A percentile compares a stretch with the other conserved stretches of the same genome.
Evolutionary conservation across 2,329 filamentous ascomycete genomes (phyloP).

Genomic region (Coniosporium tulheliwenetii): DNA sequence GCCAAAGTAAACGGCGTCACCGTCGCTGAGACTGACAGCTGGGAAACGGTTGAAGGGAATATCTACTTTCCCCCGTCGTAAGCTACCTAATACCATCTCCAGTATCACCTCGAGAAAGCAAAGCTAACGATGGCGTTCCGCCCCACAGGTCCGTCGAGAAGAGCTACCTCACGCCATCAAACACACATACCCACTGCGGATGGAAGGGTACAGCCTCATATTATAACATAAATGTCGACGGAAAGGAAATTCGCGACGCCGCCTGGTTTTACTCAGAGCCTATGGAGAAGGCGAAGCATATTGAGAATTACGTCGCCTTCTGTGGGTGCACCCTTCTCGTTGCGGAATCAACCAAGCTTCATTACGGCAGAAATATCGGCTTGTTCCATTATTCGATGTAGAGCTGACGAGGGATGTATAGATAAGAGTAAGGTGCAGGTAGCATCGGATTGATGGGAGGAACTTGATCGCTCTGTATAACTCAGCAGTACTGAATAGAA

Average conservation of each 20-base stretch:
- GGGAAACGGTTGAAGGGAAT: constrained; percentile 42
- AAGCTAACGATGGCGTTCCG: constrained; percentile 8
- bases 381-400: background rate
- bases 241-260: constrained; percentile 25
- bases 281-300: constrained; percentile 29
- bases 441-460: background rate
- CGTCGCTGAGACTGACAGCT: constrained; percentile 34
- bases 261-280: constrained; percentile 44
- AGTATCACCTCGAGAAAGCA: no score
- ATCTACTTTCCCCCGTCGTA: constrained; percentile 25
- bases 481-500: no score
- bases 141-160: constrained; percentile 23
- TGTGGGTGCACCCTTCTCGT: constrained; percentile 24
- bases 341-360: background rate
- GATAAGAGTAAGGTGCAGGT: constrained; percentile 6
- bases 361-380: background rate
- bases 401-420: background rate
- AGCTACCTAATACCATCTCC: background rate
- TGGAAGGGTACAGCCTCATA: constrained; percentile 45
- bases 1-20: constrained; percentile 33
- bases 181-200: constrained; percentile 33
- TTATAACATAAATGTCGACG: constrained; percentile 36
- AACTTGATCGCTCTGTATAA: no score
- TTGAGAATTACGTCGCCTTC: constrained; percentile 42
- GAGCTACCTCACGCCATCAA: constrained; percentile 27